Conservation (phyloP, 148 eudicot genomes). For the Amaranthus hypochondriacus region DNA sequence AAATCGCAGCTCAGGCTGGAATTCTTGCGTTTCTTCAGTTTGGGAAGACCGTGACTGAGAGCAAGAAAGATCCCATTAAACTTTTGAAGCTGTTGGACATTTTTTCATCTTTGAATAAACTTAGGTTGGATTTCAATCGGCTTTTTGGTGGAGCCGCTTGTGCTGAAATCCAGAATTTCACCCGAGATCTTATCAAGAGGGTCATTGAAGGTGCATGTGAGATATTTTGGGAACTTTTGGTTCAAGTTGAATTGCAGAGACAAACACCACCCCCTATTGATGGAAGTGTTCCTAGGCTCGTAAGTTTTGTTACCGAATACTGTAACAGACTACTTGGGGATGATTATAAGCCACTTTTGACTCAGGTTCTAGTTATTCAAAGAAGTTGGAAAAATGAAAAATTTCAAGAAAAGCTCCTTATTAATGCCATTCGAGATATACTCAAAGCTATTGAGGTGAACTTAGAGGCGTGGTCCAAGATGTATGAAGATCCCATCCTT, state of each 20-base stretch:
- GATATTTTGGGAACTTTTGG: conserved; percentile 75
- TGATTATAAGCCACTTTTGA: conserved; percentile 69
- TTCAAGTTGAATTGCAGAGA: conserved; percentile 78
- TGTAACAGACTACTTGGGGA: conserved; percentile 67
- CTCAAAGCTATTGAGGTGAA: conserved; percentile 66
- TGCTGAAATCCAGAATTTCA: conserved; percentile 68
- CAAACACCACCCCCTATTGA: conserved; percentile 69
- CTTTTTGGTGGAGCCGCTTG: conserved; percentile 78
- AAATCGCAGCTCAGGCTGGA: conserved; percentile 75
- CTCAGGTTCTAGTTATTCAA: conserved; percentile 69
- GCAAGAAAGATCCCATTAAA: conserved; percentile 82
- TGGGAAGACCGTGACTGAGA: conserved; percentile 75
- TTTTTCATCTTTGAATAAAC: conserved; percentile 58
- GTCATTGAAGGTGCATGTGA: conserved; percentile 75
- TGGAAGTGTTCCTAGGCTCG: conserved; percentile 67
- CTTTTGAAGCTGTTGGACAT: conserved; percentile 72
- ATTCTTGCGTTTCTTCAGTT: conserved; percentile 69
- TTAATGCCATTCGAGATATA: conserved; percentile 56
- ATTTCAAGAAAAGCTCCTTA: conserved; percentile 67
- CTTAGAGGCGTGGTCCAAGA: conserved; percentile 70
- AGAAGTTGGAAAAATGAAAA: conserved; percentile 87
- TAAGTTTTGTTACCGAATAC: conserved; percentile 63
- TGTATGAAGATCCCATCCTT: conserved; percentile 44
- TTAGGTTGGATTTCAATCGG: conserved; percentile 72
- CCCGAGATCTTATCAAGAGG: conserved; percentile 64